Evolutionary conservation across 23 red algal species (phyloP).

Genomic region (Gracilaria domingensis): DNA sequence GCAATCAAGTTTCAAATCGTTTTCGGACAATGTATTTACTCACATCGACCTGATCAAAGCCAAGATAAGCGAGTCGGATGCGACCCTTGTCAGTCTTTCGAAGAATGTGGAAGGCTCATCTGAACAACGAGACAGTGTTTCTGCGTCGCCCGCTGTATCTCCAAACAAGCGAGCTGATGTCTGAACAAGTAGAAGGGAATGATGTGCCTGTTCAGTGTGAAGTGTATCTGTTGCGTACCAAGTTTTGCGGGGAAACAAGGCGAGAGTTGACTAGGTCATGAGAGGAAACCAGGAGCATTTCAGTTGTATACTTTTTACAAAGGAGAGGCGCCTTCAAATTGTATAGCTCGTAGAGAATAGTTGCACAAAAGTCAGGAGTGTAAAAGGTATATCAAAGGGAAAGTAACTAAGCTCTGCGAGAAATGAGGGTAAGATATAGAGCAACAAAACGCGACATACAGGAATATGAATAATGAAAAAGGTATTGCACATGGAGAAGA

Average conservation of each 20-base stretch:
- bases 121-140: not conserved
- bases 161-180: not conserved
- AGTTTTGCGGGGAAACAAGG: not conserved
- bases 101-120: not conserved
- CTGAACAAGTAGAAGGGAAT: not conserved
- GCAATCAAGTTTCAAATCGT: constrained; percentile 57
- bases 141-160: not conserved
- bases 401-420: not conserved
- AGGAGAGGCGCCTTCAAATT: not conserved
- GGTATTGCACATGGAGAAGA: constrained; percentile 1
- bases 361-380: not conserved
- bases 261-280: not conserved
- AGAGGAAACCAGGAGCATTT: not conserved
- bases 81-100: constrained; percentile 4
- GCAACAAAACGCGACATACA: not conserved
- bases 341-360: not conserved
- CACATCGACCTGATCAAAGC: constrained; percentile 36
- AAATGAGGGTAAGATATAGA: not conserved
- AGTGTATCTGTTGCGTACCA: not conserved
- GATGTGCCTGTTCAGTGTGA: constrained; percentile 21
- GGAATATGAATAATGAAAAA: not conserved
- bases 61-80: constrained; percentile 28
- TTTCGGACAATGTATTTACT: constrained; percentile 59
- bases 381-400: not conserved
- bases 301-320: constrained; percentile 14